Evolutionary conservation across 768 basidiomycete species (phyloP).

Genomic region (Rhodotorula babjevae): DNA sequence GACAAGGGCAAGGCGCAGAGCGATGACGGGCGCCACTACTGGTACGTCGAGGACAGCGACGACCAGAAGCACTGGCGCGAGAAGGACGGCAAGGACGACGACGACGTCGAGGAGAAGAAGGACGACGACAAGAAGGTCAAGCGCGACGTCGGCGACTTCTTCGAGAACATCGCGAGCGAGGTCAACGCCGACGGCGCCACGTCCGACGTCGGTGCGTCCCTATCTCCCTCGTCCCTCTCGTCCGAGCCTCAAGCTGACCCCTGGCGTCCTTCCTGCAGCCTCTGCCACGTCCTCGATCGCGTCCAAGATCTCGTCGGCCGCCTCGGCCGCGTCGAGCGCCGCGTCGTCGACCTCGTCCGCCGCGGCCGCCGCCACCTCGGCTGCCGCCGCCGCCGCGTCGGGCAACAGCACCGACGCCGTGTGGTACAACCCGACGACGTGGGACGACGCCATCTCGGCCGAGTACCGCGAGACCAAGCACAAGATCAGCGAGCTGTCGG

Average conservation of each 20-base stretch:
- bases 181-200: neutral
- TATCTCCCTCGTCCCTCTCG: neutral
- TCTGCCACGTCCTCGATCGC: neutral
- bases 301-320: neutral
- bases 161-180: neutral
- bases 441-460: neutral
- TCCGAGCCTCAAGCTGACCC: neutral
- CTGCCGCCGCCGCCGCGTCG: neutral
- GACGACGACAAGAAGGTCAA: too few species aligned
- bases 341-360: neutral
- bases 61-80: slow-evolving; percentile 4
- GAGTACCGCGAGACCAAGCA: neutral
- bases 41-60: slow-evolving; percentile 7
- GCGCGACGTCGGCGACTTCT: neutral
- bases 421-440: slow-evolving; percentile 7
- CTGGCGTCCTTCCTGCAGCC: neutral
- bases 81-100: neutral
- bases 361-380: neutral
- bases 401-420: neutral
- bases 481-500: neutral
- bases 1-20: neutral
- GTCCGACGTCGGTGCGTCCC: neutral
- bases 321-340: neutral
- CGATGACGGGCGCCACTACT: slow-evolving; percentile 1
- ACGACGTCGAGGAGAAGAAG: too few species aligned